Evolutionary conservation across 2,329 filamentous ascomycete genomes (phyloP).

Genomic region (Beauveria varroae): DNA sequence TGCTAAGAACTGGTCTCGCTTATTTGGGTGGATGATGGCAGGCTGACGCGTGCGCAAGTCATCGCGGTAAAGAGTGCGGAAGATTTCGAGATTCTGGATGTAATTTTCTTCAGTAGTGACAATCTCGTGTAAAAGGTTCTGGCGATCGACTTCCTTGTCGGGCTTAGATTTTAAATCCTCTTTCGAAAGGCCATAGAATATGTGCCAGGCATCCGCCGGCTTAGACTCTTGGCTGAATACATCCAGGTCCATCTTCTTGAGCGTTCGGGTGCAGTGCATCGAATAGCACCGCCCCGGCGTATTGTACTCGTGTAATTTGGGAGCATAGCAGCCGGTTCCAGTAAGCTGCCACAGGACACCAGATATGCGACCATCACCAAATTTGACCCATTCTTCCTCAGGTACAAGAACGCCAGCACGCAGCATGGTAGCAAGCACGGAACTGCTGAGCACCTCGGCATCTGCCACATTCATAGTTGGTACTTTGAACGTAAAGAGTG

Average conservation of each 20-base stretch:
- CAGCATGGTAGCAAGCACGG: constrained; percentile 75
- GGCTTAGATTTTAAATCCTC: constrained; percentile 63
- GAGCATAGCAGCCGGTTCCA: constrained; percentile 82
- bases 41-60: constrained; percentile 65
- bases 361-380: constrained; percentile 70
- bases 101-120: constrained; percentile 88
- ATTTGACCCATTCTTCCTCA: constrained; percentile 97
- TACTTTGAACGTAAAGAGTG: constrained; percentile 87
- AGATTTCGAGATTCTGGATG: constrained; percentile 80
- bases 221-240: constrained; percentile 63
- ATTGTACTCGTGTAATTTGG: constrained; percentile 67
- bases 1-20: constrained; percentile 69
- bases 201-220: constrained; percentile 72
- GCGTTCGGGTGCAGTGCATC: constrained; percentile 82
- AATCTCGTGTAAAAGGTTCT: constrained; percentile 93
- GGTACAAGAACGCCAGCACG: constrained; percentile 67
- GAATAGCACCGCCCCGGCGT: constrained; percentile 80
- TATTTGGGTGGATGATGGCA: constrained; percentile 71
- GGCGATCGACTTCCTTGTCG: constrained; percentile 84
- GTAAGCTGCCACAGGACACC: constrained; percentile 93
- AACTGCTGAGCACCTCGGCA: constrained; percentile 75
- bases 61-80: constrained; percentile 80
- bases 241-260: constrained; percentile 89
- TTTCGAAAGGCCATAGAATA: constrained; percentile 77
- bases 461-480: constrained; percentile 98